Evolutionary conservation across 495 filamentous ascomycete genomes (phyloP).

Genomic region (Usnea hakonensis): DNA sequence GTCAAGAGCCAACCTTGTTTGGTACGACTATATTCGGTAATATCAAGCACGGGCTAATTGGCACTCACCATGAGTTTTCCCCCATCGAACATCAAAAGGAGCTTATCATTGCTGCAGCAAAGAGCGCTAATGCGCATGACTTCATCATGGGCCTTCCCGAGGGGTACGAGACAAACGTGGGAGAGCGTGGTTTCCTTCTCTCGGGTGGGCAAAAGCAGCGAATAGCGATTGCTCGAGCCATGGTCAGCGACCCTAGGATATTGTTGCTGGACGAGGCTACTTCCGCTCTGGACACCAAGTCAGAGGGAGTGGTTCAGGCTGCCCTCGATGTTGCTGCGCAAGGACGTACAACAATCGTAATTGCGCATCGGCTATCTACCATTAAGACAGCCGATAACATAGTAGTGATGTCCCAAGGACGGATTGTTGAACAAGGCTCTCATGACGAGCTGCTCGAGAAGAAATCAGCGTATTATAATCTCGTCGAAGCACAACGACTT

Average conservation of each 20-base stretch:
- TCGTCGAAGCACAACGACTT: conserved; percentile 76
- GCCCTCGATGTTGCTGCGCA: conserved; percentile 79
- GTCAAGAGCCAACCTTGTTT: conserved; percentile 79
- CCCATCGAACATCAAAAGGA: conserved; percentile 56
- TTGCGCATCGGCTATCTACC: conserved; percentile 89
- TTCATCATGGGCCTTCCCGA: conserved; percentile 81
- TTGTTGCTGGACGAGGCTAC: conserved; percentile 93
- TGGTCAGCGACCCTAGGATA: conserved; percentile 93
- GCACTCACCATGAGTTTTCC: conserved; percentile 65
- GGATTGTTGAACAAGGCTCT: conserved; percentile 83
- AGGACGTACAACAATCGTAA: conserved; percentile 93
- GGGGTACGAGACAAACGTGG: conserved; percentile 89
- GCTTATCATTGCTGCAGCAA: conserved; percentile 70
- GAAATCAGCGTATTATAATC: conserved; percentile 58
- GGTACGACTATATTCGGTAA: conserved; percentile 80
- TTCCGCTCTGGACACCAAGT: conserved; percentile 88
- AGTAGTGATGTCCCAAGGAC: conserved; percentile 78
- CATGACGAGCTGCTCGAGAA: conserved; percentile 61
- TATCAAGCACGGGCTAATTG: conserved; percentile 80
- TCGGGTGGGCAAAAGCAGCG: conserved; percentile 96
- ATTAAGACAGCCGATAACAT: conserved; percentile 94
- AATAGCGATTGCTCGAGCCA: conserved; percentile 78
- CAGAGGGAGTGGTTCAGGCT: conserved; percentile 89
- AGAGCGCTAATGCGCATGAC: conserved; percentile 88
- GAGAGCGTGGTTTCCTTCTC: conserved; percentile 86